Conservation (phyloP, 176 grass and related monocot species). For the Microstegium vimineum region DNA sequence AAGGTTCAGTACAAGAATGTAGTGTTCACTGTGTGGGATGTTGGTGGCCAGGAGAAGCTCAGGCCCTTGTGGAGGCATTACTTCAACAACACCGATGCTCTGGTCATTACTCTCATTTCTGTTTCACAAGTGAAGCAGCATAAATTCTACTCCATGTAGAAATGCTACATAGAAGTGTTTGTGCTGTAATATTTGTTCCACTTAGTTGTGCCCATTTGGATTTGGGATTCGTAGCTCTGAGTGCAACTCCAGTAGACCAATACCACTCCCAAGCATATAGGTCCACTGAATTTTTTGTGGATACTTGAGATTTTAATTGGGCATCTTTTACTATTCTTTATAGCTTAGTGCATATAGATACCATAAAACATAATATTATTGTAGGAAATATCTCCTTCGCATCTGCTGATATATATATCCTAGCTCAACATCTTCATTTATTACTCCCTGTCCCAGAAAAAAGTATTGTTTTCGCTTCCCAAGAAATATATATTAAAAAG, state of each 20-base stretch:
- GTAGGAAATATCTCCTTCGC: background rate
- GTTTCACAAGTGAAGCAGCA: background rate
- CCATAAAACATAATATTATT: background rate
- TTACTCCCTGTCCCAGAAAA: too few species aligned
- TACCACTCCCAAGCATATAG: background rate
- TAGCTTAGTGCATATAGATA: background rate
- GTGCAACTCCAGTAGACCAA: background rate
- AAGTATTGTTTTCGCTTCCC: too few species aligned
- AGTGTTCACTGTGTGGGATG: constrained; percentile 98
- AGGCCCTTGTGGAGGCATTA: constrained; percentile 99
- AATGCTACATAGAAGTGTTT: background rate
- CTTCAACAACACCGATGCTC: constrained; percentile 96
- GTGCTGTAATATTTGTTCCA: background rate
- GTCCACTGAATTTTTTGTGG: background rate
- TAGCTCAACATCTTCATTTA: background rate
- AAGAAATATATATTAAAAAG: too few species aligned
- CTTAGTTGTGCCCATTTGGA: background rate
- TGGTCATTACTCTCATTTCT: constrained; percentile 41
- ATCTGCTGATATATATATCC: background rate
- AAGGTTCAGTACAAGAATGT: constrained; percentile 99
- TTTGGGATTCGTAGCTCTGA: background rate
- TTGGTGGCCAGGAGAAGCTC: constrained; percentile 98
- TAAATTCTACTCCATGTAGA: background rate
- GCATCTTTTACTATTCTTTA: background rate
- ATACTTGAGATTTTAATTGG: background rate